Base-by-base conservation (phyloP, 805 yeast species). In the Cephaloascus fragrans region DNA sequence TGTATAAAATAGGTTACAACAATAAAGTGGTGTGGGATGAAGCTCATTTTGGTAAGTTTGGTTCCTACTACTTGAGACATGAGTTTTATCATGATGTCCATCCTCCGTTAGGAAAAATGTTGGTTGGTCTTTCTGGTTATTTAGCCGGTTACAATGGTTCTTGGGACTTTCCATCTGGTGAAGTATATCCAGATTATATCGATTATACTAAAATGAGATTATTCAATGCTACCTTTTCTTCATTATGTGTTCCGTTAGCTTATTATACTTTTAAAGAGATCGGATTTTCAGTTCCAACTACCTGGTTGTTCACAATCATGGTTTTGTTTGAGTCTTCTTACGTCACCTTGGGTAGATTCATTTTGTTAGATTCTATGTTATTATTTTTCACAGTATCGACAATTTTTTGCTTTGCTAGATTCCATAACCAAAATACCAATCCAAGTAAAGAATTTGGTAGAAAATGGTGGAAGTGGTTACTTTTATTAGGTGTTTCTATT, bases 21-120 rank as follows among this genome's bases (percentile, higher is more conserved):
- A 68, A 73, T 41, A 69, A 73, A 40, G 97, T 93, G 23, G 93
- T 93, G 18, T 89, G 97, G 97, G 97, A 88, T 62, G 97, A 88
- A 57, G 97, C 96, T 32, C 96, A 89, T 65, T 90, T 90, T 59
- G 98, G 97, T 38, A 93, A 90, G 58, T 90, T 90, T 57, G 97
- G 97, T 26, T 81, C 96, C 10, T 82, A 86, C 57, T 90, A 90
- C 60, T 67, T 90, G 45, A 80, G 67, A 47, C 93, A 86, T 49
- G 95, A 86, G 52, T 87, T 84, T 56, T 90, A 89, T 59, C 94
- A 86, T 56, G 98, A 90, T 61, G 96, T 90, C 26, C 98, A 90
- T 61, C 98, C 98, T 37, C 98, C 98, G 2, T 67, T 90, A 50
- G 97, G 97, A 18, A 90, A 90, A 61, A 81, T 90, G 83, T 70